Evolutionary conservation across 495 filamentous ascomycete genomes (phyloP), one percentile per base, ranked within the genome.

Genomic region (Aspergillus egyptiacus): DNA sequence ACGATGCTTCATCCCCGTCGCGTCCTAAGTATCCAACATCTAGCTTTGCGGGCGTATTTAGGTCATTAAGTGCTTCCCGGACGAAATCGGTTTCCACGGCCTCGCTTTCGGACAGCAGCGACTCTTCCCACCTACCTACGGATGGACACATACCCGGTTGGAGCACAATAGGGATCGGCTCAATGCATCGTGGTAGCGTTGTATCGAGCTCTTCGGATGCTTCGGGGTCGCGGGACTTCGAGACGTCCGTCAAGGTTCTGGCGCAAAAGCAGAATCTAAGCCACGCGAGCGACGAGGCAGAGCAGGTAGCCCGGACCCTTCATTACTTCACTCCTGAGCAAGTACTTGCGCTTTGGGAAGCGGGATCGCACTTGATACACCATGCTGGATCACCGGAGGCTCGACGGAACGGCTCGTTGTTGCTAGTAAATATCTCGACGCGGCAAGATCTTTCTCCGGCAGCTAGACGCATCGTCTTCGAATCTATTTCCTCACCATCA

Each of bases 151-250:
- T 57, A 48, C 54, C 45, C 35, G 62, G 46, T 43, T 60, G 68
- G 32, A 50, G 60, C 17, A 51, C 59, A 15, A 53, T 65, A 49
- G 68, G 66, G 40, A 56, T 65, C 32, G 67, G 71, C 59, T 58
- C 61, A 59, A 72, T 73, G 71, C 68, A 73, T 65, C 70, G 71
- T 48, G 69, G 62, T 31, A 73, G 66, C 43, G 59, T 71, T 18
- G 63, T 71, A 24, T 70, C 70, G 15, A 71, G 64, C 50, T 68
- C 71, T 35, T 72, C 70, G 60, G 71, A 75, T 54, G 50, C 63
- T 48, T 59, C 65, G 22, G 60, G 64, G 60, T 62, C 51, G 48
- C 71, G 66, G 51, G 68, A 71, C 31, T 73, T 69, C 42, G 70
- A 74, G 20, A 51, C 58, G 7, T 64, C 67, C 5, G 47, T 72